Percentiles rank a stretch among this genome's conserved stretches.
Conservation (phyloP, 768 basidiomycete genomes). For the Amylocystis lapponica region DNA sequence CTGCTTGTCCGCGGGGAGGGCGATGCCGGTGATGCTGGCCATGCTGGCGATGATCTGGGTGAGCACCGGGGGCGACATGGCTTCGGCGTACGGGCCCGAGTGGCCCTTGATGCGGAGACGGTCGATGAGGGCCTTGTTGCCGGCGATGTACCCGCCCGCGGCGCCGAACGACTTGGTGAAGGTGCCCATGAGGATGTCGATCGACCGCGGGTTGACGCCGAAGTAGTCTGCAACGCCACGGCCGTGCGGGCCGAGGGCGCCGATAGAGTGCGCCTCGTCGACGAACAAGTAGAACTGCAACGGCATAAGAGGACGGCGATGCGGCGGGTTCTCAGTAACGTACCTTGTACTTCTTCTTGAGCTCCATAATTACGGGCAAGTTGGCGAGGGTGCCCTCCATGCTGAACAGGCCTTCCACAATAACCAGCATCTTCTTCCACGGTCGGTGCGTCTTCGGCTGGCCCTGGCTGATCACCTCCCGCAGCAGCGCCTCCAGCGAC, state of each 20-base stretch:
- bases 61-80: conserved; percentile 86
- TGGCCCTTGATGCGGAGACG: conserved; percentile 77
- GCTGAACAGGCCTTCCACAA: conserved; percentile 94
- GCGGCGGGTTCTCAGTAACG: conserved; percentile 12
- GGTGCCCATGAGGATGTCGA: conserved; percentile 98
- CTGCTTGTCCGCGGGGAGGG: conserved; percentile 27
- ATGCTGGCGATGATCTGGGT: conserved; percentile 89
- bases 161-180: conserved; percentile 96
- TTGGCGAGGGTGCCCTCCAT: conserved; percentile 98
- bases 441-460: conserved; percentile 98
- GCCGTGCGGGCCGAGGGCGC: conserved; percentile 90
- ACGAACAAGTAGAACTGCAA: conserved; percentile 89
- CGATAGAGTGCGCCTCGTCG: conserved; percentile 97
- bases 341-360: conserved; percentile 96
- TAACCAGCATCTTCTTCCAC: conserved; percentile 95
- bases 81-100: conserved; percentile 81
- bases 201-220: conserved; percentile 65
- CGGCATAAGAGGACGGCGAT: conserved; percentile 3
- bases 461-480: conserved; percentile 93
- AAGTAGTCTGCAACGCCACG: conserved; percentile 97
- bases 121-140: conserved; percentile 74
- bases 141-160: conserved; percentile 92
- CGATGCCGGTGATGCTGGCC: conserved; percentile 94
- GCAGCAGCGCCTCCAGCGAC: conserved; percentile 70
- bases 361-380: conserved; percentile 72